phyloP scores from a whole-genome alignment of 1,284 basidiomycete genomes.

The Cystobasidium slooffiae region DNA sequence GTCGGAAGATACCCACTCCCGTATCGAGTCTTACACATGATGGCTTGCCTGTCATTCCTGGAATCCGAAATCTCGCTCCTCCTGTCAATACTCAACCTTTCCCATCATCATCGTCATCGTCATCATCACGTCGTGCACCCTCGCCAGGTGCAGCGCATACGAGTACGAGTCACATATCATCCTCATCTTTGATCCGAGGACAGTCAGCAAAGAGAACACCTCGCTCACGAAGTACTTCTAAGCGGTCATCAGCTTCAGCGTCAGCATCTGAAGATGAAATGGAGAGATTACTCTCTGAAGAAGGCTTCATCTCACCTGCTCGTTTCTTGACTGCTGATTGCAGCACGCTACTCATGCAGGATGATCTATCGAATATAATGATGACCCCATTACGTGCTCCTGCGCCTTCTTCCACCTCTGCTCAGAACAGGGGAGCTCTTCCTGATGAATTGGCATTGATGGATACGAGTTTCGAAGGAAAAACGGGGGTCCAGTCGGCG shows the following conservation, averaged over 20 bases:
- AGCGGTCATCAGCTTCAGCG: neutral
- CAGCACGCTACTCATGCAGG: slow-evolving; percentile 17
- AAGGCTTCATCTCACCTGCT: slow-evolving; percentile 11
- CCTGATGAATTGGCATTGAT: neutral
- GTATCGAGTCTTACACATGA: neutral
- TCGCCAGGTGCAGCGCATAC: neutral
- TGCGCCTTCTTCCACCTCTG: neutral
- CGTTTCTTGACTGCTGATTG: slow-evolving; percentile 2
- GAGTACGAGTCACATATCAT: neutral
- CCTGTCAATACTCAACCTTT: neutral
- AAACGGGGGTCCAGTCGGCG: neutral
- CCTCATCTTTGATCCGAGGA: neutral
- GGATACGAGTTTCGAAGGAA: neutral
- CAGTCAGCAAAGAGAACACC: neutral
- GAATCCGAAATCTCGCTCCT: neutral
- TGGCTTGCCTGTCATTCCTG: slow-evolving; percentile 15
- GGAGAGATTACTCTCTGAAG: slow-evolving; percentile 11
- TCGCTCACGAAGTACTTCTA: neutral
- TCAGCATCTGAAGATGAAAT: neutral
- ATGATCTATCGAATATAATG: slow-evolving; percentile 21
- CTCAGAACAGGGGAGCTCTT: neutral
- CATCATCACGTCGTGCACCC: neutral
- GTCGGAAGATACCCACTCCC: neutral
- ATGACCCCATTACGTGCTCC: slow-evolving; percentile 9
- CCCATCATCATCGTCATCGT: neutral